These are phyloP conservation scores for Cadophora sp. DNA, from an alignment of 2,329 filamentous ascomycete species.

Conservation along the genomic window DNA sequence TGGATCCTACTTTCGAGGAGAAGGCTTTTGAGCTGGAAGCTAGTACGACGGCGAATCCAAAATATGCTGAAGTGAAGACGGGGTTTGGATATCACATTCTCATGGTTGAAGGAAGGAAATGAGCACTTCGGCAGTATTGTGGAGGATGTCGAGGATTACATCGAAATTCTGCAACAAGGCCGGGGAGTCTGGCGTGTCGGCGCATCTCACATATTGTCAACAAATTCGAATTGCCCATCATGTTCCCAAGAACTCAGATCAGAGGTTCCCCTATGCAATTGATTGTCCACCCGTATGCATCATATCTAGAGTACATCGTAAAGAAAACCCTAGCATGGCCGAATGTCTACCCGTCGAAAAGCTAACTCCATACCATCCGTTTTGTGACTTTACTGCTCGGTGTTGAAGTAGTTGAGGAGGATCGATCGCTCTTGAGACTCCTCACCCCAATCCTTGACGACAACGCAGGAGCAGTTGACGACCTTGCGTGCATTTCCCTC, in stretches of 20 bases:
- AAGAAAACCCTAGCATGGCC: constrained; percentile 37
- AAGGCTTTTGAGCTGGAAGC: constrained; percentile 73
- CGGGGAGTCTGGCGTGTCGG: constrained; percentile 20
- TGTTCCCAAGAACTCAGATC: neutral
- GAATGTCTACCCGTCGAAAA: constrained; percentile 41
- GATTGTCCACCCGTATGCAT: constrained; percentile 41
- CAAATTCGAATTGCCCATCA: neutral
- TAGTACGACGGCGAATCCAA: constrained; percentile 69
- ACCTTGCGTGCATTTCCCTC: constrained; percentile 99
- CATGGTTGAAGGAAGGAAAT: constrained; percentile 63
- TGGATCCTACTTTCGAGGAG: constrained; percentile 74
- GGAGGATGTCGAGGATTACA: neutral
- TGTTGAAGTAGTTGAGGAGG: constrained; percentile 99
- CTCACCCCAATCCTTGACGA: constrained; percentile 99
- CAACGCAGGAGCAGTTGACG: constrained; percentile 99
- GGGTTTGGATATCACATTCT: constrained; percentile 81
- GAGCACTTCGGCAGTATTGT: neutral
- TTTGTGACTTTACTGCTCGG: constrained; percentile 66
- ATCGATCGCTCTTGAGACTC: constrained; percentile 98
- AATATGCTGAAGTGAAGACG: constrained; percentile 75
- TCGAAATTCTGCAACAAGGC: neutral
- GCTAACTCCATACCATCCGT: constrained; percentile 40
- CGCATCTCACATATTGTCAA: neutral
- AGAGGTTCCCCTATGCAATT: constrained; percentile 41
- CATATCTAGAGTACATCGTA: constrained; percentile 44